A percentile compares a stretch with the other conserved stretches of the same genome.
These are phyloP conservation scores for Cadophora malorum DNA, from an alignment of 2,329 filamentous ascomycete species.

Conservation along the genomic window DNA sequence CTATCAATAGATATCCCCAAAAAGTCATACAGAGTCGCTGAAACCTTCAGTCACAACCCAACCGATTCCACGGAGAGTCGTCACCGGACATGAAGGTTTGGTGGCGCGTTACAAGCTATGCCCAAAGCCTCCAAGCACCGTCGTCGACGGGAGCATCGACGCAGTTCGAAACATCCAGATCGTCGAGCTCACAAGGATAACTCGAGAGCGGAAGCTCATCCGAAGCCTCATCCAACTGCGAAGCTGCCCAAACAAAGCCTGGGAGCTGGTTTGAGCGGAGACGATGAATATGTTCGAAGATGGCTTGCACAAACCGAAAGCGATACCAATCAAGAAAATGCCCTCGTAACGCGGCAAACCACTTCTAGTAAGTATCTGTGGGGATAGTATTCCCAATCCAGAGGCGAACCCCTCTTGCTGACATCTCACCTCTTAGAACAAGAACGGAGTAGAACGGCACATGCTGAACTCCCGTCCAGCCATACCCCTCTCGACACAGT, in stretches of 20 bases:
- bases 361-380: slow-evolving; percentile 14
- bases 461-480: not conserved
- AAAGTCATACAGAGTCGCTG: not conserved
- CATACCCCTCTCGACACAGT: not conserved
- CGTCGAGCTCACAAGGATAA: slow-evolving; percentile 2
- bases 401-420: slow-evolving; percentile 14
- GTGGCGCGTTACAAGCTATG: not conserved
- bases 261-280: slow-evolving; percentile 28
- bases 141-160: slow-evolving; percentile 18
- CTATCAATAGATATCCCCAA: not conserved
- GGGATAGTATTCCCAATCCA: not conserved
- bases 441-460: not conserved
- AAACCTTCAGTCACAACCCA: not conserved
- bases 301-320: slow-evolving; percentile 41
- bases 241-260: slow-evolving; percentile 10
- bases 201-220: slow-evolving; percentile 1
- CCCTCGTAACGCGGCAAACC: not conserved
- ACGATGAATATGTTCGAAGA: slow-evolving; percentile 38
- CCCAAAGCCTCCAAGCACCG: slow-evolving; percentile 10
- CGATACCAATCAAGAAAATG: slow-evolving; percentile 13
- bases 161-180: not conserved
- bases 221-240: slow-evolving; percentile 3
- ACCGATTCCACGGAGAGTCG: slow-evolving; percentile 7
- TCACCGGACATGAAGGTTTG: not conserved
- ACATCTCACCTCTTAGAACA: slow-evolving; percentile 13